These are phyloP conservation scores for Nicotiana attenuata DNA, from an alignment of 257 asterid species.

Conservation along the genomic window DNA sequence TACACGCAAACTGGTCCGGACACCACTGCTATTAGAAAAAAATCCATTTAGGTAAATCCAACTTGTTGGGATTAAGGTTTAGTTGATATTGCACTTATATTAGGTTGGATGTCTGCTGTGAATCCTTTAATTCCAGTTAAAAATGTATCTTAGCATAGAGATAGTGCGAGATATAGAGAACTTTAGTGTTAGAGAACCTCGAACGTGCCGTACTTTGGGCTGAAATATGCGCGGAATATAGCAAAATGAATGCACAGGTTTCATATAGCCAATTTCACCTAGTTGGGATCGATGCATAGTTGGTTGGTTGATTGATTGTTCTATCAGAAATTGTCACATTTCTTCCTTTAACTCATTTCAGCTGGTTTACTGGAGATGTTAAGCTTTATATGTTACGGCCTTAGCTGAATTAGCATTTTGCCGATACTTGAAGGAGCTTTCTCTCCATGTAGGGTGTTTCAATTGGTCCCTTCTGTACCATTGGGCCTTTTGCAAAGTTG, in stretches of 20 bases:
- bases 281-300: background rate
- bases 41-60: background rate
- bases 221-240: background rate
- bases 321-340: background rate
- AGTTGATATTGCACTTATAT: background rate
- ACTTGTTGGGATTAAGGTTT: background rate
- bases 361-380: background rate
- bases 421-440: constrained; percentile 16
- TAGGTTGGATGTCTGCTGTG: background rate
- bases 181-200: background rate
- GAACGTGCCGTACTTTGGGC: background rate
- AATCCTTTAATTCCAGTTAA: background rate
- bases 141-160: background rate
- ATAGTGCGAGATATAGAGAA: background rate
- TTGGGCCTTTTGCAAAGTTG: constrained; percentile 73
- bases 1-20: no score
- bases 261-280: background rate
- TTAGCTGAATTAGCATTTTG: background rate
- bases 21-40: background rate
- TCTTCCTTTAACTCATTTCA: background rate
- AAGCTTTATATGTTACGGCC: background rate
- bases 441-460: constrained; percentile 66
- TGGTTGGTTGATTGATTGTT: background rate
- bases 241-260: background rate
- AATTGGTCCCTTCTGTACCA: constrained; percentile 80